Base-by-base conservation (phyloP, 202 grass and related monocot species). In the Carex arenaria region DNA sequence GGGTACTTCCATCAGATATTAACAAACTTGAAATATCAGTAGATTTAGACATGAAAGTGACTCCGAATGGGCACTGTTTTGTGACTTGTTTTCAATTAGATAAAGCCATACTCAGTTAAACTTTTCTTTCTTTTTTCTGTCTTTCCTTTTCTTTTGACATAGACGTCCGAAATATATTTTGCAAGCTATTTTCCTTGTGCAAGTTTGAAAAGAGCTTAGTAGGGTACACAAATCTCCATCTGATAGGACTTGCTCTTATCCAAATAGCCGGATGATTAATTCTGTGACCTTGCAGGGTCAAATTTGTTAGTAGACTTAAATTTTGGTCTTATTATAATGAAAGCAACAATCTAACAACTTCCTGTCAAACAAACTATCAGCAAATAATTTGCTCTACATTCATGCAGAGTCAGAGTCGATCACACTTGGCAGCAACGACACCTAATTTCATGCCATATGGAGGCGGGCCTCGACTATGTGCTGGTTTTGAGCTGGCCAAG, bases 401-500 rank as follows among this genome's bases (percentile, higher is more conserved):
- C 8, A 79, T 87, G 85, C 86, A 98, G 95, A 85, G 59, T 64
- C 88, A 98, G 95, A 86, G 59, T 64, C 88, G 82, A 31, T 76
- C 63, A 11, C 49, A 85, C 3, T 49, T 75, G 7, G 26, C 38
- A n/a, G 55, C 84, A 15, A 77, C 74, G 5, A 80, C 69, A 20
- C 74, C 80, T 62, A 92, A 78, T 87, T 99, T 96, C 93, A 92
- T 99, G 91, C 96, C 96, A 20, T 99, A 99, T 80, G 96, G 96
- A 38, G 96, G 96, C 17, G 96, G 96, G 2, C 89, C 90, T 30
- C 90, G 96, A 18, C 89, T 99, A 0, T 99, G 96, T 67, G 93
- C 96, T 2, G 96, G 96, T 49, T 99, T 92, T 51, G 96, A 99
- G 89, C 88, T 99, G 51, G 96, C 96, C 26, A 99, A 99, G 86